Base-by-base conservation (phyloP, 768 basidiomycete genomes). In the Rubroboletus pulcherrimus region DNA sequence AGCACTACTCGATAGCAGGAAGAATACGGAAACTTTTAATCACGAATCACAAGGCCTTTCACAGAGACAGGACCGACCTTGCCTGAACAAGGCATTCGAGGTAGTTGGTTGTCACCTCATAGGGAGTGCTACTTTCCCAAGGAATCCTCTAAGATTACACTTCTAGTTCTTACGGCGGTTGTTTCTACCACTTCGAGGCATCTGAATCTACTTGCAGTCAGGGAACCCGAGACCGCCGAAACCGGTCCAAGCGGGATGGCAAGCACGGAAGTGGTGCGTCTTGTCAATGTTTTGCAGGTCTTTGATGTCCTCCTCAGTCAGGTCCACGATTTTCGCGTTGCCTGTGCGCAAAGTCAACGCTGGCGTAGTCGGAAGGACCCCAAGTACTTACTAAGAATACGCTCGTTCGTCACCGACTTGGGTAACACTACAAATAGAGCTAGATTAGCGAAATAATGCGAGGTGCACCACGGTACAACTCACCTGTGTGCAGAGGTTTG, bases 341-440 rank as follows among this genome's bases (percentile, higher is more conserved):
- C 73, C 81, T 84, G 50, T 49, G 42, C 44, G 56, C 29, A 41
- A 34, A 17, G 44, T 50, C 29, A 45, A n/a, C 11, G 48, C 30
- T 44, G 4, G 34, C 46, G 21, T 6, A 11, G 4, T 19, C 7
- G 26, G 11, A 34, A 10, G 34, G 19, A 5, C 30, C 8, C 42
- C 7, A 26, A 39, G 31, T 12, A 71, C 78, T 54, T 55, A 81
- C 80, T 65, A 38, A 77, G 71, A 64, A 91, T 86, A 21, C 90
- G 84, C 51, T 77, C 70, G 52, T 80, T 75, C 6, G 84, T 91
- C 40, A 92, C 90, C 5, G 86, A 89, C 75, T 93, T 93, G 24
- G 89, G 78, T 38, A 93, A 74, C 29, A 89, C 89, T 76, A 43
- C 21, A 49, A 33, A 46, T 30, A 6, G 5, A 48, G 21, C 1